Percentiles rank a stretch among this genome's conserved stretches.
These are phyloP conservation scores for Verticillium nonalfalfae DNA, from an alignment of 2,329 filamentous ascomycete genomes.

Conservation along the genomic window DNA sequence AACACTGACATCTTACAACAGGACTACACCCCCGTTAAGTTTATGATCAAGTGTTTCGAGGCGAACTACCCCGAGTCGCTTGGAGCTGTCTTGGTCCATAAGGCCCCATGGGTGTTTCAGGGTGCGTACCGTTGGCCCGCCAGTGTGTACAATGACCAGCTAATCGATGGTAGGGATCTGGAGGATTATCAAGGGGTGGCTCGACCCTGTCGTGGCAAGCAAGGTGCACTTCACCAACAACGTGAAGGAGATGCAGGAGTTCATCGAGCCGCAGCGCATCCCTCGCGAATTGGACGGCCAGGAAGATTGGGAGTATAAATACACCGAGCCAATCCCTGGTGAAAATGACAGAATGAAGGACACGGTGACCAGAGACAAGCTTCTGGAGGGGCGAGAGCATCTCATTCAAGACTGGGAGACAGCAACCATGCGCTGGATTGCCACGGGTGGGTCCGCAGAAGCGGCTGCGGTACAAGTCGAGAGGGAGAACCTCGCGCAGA, in stretches of 20 bases:
- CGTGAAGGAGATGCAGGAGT: conserved; percentile 69
- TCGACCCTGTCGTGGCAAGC: conserved; percentile 89
- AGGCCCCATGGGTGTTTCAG: conserved; percentile 95
- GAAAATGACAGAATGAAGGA: conserved; percentile 76
- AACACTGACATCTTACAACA: conserved; percentile 19
- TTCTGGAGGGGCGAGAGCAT: conserved; percentile 56
- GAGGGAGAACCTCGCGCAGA: conserved; percentile 54
- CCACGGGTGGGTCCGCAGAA: conserved; percentile 29
- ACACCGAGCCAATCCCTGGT: conserved; percentile 65
- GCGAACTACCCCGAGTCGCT: conserved; percentile 96
- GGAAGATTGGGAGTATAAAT: conserved; percentile 79
- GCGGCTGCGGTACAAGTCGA: conserved; percentile 45
- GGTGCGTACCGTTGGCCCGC: conserved; percentile 40
- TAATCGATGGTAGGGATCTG: conserved; percentile 61
- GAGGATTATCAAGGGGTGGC: conserved; percentile 92
- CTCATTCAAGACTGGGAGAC: conserved; percentile 71
- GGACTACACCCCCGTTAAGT: conserved; percentile 95
- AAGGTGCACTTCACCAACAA: conserved; percentile 94
- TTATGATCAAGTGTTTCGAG: conserved; percentile 99
- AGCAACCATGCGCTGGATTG: conserved; percentile 70
- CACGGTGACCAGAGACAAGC: conserved; percentile 50
- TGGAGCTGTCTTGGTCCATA: conserved; percentile 86
- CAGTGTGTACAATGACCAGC: neutral
- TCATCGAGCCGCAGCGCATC: conserved; percentile 65
- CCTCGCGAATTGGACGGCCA: conserved; percentile 79